Conservation (phyloP, 1,284 basidiomycete species). For the Malassezia psittaci region DNA sequence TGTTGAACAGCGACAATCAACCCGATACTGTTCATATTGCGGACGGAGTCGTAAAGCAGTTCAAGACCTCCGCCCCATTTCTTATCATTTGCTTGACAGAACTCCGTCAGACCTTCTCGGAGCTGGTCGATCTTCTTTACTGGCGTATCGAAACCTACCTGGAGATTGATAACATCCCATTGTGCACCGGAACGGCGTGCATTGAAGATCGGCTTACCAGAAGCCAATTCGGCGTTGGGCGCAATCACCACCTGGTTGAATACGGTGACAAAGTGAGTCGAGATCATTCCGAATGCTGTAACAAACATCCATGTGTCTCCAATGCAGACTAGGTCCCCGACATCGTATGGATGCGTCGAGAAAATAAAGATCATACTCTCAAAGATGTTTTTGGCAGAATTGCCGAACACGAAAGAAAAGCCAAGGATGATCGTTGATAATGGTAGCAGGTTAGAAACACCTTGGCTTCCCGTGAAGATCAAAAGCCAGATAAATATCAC, state of each 20-base stretch:
- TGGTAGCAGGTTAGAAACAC: constrained; percentile 66
- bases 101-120: constrained; percentile 56
- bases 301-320: constrained; percentile 46
- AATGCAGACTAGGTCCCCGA: constrained; percentile 46
- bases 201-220: constrained; percentile 63
- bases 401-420: constrained; percentile 56
- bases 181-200: constrained; percentile 49
- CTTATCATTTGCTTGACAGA: constrained; percentile 59
- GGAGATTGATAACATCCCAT: constrained; percentile 62
- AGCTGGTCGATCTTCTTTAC: constrained; percentile 57
- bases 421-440: constrained; percentile 62
- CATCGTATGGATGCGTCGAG: constrained; percentile 51
- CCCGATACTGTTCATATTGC: constrained; percentile 39
- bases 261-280: constrained; percentile 66
- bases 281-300: constrained; percentile 61
- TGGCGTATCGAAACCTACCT: constrained; percentile 44
- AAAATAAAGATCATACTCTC: constrained; percentile 63
- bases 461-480: constrained; percentile 64
- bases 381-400: constrained; percentile 69
- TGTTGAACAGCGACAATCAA: constrained; percentile 62
- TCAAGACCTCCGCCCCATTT: constrained; percentile 48
- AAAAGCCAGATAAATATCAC: constrained; percentile 65
- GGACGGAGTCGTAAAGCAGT: constrained; percentile 44
- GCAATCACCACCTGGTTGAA: constrained; percentile 69
- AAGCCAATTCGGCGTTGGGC: constrained; percentile 66